Evolutionary conservation across 371 early-diverging fungal species (phyloP), one percentile per base, ranked within the genome.

Genomic region (Entomophthora muscae): DNA sequence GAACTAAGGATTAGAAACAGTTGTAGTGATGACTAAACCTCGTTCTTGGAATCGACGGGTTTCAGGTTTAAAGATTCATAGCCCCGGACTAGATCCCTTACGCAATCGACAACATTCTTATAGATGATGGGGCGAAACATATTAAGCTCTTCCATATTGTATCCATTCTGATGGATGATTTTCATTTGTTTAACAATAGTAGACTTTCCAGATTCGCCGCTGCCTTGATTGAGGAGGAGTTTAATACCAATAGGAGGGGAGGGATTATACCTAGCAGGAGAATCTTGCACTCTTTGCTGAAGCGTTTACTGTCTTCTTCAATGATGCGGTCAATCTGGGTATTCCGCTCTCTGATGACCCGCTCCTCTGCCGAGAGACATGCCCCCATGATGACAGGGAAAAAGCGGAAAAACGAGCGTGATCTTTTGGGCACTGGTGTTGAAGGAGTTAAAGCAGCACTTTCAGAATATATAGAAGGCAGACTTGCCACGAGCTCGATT

Each of bases 161-260:
- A 97, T 3, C 93, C 95, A 31, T 82, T 78, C 68, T 88, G 89
- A 72, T 93, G 88, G 66, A 95, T 86, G 66, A 95, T 84, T 69
- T 89, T 90, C 89, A 93, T 90, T 71, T 93, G 93, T 65, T 93
- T 93, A 32, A 91, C 84, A 63, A 93, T 85, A 30, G 94, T 93
- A 51, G 88, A 85, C 73, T 91, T 91, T 61, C 93, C 93, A 29
- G 89, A 89, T 72, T 93, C 93, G 61, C 91, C 92, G 68, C 86
- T 85, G 17, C 92, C 88, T 84, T 63, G 12, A 70, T n/a, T n/a
- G n/a, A n/a, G n/a, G 28, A 63, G 2, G 3, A 52, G 54, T 57
- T 30, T 26, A 52, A 32, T 51, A 63, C 21, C 57, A 54, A 57
- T 12, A 17, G 42, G 51, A 53, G n/a, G 30, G 23, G 53, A n/a